Conservation (phyloP, 768 basidiomycete genomes). For the Tricholoma sp. region DNA sequence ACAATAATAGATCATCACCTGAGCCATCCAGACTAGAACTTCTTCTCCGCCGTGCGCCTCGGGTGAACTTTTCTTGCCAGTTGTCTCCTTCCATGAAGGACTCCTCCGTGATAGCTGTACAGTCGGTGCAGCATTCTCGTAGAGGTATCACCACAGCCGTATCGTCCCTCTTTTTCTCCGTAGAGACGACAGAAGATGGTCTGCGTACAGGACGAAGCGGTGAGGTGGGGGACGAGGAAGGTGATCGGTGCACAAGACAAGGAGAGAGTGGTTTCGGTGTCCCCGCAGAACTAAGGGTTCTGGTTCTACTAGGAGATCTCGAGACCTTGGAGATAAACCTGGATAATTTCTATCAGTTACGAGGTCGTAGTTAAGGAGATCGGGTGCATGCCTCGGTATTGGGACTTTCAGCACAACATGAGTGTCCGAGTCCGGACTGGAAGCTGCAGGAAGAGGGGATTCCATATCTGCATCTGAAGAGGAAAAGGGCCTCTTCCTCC, state of each 20-base stretch:
- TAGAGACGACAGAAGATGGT: slow-evolving; percentile 24
- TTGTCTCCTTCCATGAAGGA: slow-evolving; percentile 47
- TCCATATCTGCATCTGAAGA: slow-evolving; percentile 20
- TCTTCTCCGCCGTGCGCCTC: slow-evolving; percentile 56
- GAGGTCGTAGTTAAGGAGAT: neutral
- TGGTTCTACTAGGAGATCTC: slow-evolving; percentile 36
- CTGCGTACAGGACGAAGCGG: slow-evolving; percentile 16
- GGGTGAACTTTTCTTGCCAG: slow-evolving; percentile 62
- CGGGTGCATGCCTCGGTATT: slow-evolving; percentile 46
- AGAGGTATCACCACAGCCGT: slow-evolving; percentile 55
- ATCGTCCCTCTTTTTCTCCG: slow-evolving; percentile 29
- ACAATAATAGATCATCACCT: slow-evolving; percentile 18
- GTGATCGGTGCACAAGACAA: slow-evolving; percentile 49
- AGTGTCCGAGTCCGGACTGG: slow-evolving; percentile 29
- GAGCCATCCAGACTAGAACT: slow-evolving; percentile 35
- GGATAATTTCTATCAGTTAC: slow-evolving; percentile 1
- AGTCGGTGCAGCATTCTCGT: slow-evolving; percentile 66
- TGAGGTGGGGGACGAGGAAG: slow-evolving; percentile 17
- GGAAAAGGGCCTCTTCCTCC: slow-evolving; percentile 36
- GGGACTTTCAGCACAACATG: slow-evolving; percentile 57
- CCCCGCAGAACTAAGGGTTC: slow-evolving; percentile 26
- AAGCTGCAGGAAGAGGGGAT: slow-evolving; percentile 11
- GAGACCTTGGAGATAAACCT: slow-evolving; percentile 39
- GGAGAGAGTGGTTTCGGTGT: slow-evolving; percentile 39
- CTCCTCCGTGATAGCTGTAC: slow-evolving; percentile 54